phyloP scores from a whole-genome alignment of 75 land plant genomes.

The Selaginella moellendorffii region DNA sequence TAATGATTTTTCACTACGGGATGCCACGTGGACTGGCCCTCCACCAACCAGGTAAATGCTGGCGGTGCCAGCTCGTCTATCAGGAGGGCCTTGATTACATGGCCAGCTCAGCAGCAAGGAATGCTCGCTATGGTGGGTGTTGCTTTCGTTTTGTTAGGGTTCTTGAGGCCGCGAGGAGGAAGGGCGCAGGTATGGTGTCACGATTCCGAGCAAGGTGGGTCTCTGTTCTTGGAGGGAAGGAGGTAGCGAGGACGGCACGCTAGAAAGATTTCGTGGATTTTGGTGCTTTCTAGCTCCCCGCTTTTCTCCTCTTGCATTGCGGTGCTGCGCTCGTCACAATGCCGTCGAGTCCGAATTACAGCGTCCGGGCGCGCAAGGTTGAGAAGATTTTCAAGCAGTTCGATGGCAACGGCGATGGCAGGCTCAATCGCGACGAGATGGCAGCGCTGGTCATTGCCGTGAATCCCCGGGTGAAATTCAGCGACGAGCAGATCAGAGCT shows the following conservation, averaged over 20 bases:
- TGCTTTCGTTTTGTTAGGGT: background rate
- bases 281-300: background rate
- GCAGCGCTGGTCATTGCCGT: constrained; percentile 90
- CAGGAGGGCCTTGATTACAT: too few species aligned
- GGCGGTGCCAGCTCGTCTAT: background rate
- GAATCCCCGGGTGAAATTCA: constrained; percentile 86
- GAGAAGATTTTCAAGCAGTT: constrained; percentile 71
- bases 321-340: background rate
- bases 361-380: constrained; percentile 46
- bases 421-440: constrained; percentile 85
- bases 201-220: too few species aligned
- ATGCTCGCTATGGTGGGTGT: background rate
- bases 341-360: constrained; percentile 6
- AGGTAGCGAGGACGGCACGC: too few species aligned
- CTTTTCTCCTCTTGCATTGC: too few species aligned
- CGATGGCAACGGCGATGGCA: constrained; percentile 66
- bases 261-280: too few species aligned
- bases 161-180: background rate
- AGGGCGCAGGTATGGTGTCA: too few species aligned
- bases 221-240: too few species aligned
- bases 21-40: background rate
- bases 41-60: background rate
- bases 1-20: background rate
- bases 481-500: constrained; percentile 79
- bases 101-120: background rate